phyloP scores from a whole-genome alignment of 352 stramenopile species.

The Aphanomyces astaci region DNA sequence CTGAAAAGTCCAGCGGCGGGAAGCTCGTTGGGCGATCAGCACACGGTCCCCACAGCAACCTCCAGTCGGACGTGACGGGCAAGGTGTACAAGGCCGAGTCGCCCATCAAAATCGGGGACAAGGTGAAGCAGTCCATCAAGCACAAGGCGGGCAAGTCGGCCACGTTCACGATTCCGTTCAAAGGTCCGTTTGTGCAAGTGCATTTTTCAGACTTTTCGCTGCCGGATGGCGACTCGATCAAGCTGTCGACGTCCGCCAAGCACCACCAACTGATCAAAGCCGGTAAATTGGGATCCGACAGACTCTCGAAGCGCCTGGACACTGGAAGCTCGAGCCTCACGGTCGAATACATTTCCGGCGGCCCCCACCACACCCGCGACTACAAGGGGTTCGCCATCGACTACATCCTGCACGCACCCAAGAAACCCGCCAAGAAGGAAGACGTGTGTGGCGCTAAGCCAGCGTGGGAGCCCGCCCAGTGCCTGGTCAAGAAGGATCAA shows the following conservation, averaged over 20 bases:
- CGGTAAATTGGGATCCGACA: not conserved
- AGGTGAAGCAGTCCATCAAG: not conserved
- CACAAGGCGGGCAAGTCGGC: not conserved
- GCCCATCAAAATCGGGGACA: not conserved
- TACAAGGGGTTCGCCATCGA: slow-evolving; percentile 4
- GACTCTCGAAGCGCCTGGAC: not conserved
- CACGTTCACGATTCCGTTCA: not conserved
- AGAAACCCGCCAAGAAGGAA: not conserved
- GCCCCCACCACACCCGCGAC: not conserved
- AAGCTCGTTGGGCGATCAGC: not conserved
- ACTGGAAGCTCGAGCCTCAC: not conserved
- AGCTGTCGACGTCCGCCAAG: not conserved
- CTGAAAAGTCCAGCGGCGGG: too few species aligned
- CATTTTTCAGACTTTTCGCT: slow-evolving; percentile 10
- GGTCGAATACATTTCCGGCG: not conserved
- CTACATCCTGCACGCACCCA: not conserved
- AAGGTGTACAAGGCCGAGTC: not conserved
- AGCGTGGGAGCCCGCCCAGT: slow-evolving; percentile 50
- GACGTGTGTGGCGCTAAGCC: slow-evolving; percentile 31
- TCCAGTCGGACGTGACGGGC: not conserved
- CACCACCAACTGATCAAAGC: not conserved
- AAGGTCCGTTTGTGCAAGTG: slow-evolving; percentile 1
- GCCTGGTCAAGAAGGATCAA: slow-evolving; percentile 42
- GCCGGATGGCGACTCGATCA: slow-evolving; percentile 1
- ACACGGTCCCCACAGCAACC: not conserved